Evolutionary conservation across 176 grass and related monocot genomes (phyloP), one percentile per base, ranked within the genome.

Genomic region (Oryza glaberrima): DNA sequence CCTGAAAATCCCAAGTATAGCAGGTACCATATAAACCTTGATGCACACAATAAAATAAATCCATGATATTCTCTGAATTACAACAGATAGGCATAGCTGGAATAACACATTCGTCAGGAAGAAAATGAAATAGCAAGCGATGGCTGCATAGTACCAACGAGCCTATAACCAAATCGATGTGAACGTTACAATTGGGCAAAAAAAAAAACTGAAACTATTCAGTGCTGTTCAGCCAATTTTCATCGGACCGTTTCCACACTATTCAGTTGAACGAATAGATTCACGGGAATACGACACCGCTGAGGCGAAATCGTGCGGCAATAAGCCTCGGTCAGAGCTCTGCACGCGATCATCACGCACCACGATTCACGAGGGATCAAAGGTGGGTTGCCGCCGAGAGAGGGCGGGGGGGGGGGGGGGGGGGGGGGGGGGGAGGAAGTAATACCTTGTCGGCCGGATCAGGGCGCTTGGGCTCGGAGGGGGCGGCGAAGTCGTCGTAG

Each of bases 401-500:
- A 32, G 2, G 28, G 28, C 28, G 28, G 28, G 28, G 28, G 28
- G 28, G 28, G 28, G 28, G 26, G 26, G 26, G 26, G 26, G 26
- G 26, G 26, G 26, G 26, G 26, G 28, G 38, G n/a, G 25, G 22
- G 65, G 49, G 2, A 43, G 4, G 20, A 40, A 68, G 3, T n/a
- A 4, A 41, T 75, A 92, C 93, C 90, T 86, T 95, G 36, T 88
- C 88, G 36, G 41, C 26, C 47, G 73, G 86, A 88, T 95, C 90
- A 49, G 83, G 78, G 56, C 93, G 90, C 83, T 79, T 92, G 44
- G 80, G 83, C 28, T 95, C 93, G 63, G 84, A 79, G 61, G 89
- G 0, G 70, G 79, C 54, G 11, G 90, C n/a, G 83, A 84, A 95
- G 80, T 95, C 90, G 63, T 92, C 90, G 90, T 95, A 95, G 69